Percentiles rank a stretch among this genome's conserved stretches.
Evolutionary conservation across 1,284 basidiomycete genomes (phyloP).

Genomic region (Naganishia cerealis): DNA sequence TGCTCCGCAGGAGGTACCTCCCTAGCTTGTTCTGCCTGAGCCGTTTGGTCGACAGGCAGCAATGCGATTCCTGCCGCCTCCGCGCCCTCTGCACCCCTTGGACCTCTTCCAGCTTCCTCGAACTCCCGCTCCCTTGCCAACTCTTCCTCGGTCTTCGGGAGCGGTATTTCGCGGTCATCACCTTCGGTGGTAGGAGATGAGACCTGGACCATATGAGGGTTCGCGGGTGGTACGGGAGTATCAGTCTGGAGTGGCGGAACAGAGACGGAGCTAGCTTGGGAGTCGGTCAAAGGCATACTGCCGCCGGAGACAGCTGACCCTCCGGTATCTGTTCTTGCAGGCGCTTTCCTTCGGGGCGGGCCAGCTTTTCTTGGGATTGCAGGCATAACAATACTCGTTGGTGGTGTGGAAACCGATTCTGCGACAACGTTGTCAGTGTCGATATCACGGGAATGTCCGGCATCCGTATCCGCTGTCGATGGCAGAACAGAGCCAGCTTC

Average conservation of each 20-base stretch:
- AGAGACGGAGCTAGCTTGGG: background rate
- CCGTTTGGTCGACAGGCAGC: constrained; percentile 36
- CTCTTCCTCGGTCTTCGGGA: constrained; percentile 42
- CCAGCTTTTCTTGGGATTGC: constrained; percentile 38
- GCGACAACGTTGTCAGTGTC: background rate
- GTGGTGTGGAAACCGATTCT: constrained; percentile 10
- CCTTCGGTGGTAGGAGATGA: constrained; percentile 14
- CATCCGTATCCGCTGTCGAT: background rate
- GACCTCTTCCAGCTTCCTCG: constrained; percentile 42
- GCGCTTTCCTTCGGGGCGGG: constrained; percentile 31
- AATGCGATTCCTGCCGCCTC: constrained; percentile 49
- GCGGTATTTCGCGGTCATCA: constrained; percentile 30
- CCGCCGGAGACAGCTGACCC: constrained; percentile 8
- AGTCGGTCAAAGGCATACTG: background rate
- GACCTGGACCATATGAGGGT: background rate
- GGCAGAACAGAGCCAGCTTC: background rate
- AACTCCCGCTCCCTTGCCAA: constrained; percentile 37
- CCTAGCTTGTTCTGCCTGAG: constrained; percentile 32
- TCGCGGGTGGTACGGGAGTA: background rate
- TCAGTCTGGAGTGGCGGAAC: background rate
- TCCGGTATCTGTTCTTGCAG: constrained; percentile 6
- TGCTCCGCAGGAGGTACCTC: background rate
- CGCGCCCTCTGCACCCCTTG: constrained; percentile 45
- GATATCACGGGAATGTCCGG: background rate
- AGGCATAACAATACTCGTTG: constrained; percentile 35